These are phyloP conservation scores for Eucalyptus albens DNA, from an alignment of 345 rosid genomes.

Conservation along the genomic window DNA sequence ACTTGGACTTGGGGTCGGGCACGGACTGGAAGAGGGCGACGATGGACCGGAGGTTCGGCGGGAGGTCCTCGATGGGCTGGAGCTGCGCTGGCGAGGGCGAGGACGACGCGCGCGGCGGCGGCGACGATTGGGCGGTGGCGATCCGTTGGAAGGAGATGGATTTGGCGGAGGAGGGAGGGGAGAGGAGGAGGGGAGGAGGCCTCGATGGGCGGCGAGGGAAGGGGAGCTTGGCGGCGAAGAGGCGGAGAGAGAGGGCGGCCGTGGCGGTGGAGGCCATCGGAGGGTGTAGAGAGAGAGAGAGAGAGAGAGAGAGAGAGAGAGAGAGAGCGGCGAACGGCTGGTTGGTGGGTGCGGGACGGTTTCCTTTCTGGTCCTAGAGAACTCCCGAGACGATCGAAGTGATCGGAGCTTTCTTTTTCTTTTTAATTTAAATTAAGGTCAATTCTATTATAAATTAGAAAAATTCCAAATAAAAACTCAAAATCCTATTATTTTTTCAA, in stretches of 20 bases:
- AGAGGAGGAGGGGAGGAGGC: background rate
- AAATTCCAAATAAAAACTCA: background rate
- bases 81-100: constrained; percentile 23
- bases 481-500: no score
- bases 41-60: constrained; percentile 81
- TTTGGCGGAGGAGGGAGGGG: background rate
- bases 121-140: constrained; percentile 7
- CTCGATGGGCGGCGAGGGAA: background rate
- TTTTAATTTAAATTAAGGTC: background rate
- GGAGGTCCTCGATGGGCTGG: constrained; percentile 74
- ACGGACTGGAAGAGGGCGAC: constrained; percentile 78
- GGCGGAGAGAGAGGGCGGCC: constrained; percentile 18
- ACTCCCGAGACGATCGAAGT: background rate
- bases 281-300: background rate
- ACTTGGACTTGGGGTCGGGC: background rate
- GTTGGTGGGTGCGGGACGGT: background rate
- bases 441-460: no score
- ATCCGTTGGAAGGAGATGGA: constrained; percentile 3
- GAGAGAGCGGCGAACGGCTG: background rate
- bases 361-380: background rate
- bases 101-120: background rate
- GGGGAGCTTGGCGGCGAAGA: constrained; percentile 23
- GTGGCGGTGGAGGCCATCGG: constrained; percentile 1
- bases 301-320: background rate
- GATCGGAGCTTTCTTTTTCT: background rate